Evolutionary conservation across 164 flowering plant genomes (phyloP), one percentile per base, ranked within the genome.

Genomic region (Vitis riparia): DNA sequence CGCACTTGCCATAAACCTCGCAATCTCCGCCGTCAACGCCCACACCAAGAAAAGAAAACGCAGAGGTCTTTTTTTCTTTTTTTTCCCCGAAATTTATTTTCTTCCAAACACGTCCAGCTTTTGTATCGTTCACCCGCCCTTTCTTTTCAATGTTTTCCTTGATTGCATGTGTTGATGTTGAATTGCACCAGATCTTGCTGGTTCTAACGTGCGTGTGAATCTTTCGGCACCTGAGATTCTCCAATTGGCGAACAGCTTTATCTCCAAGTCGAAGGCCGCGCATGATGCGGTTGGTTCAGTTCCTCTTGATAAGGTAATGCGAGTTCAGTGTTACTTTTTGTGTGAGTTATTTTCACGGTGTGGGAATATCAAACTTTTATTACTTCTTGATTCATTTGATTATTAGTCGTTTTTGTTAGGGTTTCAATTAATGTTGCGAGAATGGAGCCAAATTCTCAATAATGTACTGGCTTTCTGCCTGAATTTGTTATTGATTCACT

Each of bases 221-320:
- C 77, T 95, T 5, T 89, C 97, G 59, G 88, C 91, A 1, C 68
- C 86, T 14, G 98, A 90, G 72, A 90, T 95, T 79, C 79, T 84
- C 47, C 90, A 79, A 71, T 69, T 95, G 51, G 89, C 97, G 8
- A 91, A 91, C 69, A 79, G 68, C 11, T 75, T 95, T 32, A 79
- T 96, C 68, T 81, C 87, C n/a, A 85, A 83, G 77, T 91, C 98
- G 11, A 93, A 89, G 68, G 74, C 72, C 64, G 97, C 93, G 74
- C 90, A 93, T 67, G 92, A 93, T 76, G 82, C 86, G 9, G 89
- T 92, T 52, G 97, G 95, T 75, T 86, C 97, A 0, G 82, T 96
- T 71, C 92, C 97, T 1, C 87, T 89, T 14, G 89, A 92, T 65
- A 90, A 89, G 92, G 99, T 91, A 63, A 19, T 53, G n/a, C 44